These are phyloP conservation scores for Tetrapisispora pingtungensis DNA, from an alignment of 805 yeast genomes.

Conservation along the genomic window DNA sequence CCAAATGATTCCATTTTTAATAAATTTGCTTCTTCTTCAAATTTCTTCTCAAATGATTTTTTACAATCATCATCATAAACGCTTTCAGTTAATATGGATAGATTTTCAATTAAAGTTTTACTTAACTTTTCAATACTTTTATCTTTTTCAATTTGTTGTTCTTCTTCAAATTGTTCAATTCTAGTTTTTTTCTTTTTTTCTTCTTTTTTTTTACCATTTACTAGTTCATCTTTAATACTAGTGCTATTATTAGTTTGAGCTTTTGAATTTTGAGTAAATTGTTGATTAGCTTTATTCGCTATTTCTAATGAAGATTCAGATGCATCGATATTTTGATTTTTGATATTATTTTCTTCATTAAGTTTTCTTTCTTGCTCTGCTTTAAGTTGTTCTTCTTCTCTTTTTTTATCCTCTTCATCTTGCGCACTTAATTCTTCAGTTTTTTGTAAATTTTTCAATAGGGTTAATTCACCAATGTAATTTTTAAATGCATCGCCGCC, in stretches of 20 bases:
- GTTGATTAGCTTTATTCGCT: background rate
- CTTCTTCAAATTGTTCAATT: constrained; percentile 62
- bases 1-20: constrained; percentile 79
- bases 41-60: constrained; percentile 50
- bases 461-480: constrained; percentile 80
- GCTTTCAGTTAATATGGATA: constrained; percentile 54
- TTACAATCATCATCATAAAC: constrained; percentile 52
- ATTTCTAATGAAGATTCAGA: background rate
- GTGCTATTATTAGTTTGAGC: background rate
- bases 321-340: background rate
- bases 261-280: background rate
- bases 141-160: constrained; percentile 54
- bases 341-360: constrained; percentile 1
- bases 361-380: constrained; percentile 11
- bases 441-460: constrained; percentile 66
- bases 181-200: constrained; percentile 35
- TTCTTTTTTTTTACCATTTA: constrained; percentile 13
- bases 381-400: constrained; percentile 21
- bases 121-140: constrained; percentile 56
- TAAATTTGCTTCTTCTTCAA: constrained; percentile 73
- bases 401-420: constrained; percentile 34
- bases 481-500: constrained; percentile 86
- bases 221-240: background rate
- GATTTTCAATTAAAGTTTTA: constrained; percentile 43
- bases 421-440: constrained; percentile 41